phyloP scores from a whole-genome alignment of 805 yeast species.

The Candida sithepensis region DNA sequence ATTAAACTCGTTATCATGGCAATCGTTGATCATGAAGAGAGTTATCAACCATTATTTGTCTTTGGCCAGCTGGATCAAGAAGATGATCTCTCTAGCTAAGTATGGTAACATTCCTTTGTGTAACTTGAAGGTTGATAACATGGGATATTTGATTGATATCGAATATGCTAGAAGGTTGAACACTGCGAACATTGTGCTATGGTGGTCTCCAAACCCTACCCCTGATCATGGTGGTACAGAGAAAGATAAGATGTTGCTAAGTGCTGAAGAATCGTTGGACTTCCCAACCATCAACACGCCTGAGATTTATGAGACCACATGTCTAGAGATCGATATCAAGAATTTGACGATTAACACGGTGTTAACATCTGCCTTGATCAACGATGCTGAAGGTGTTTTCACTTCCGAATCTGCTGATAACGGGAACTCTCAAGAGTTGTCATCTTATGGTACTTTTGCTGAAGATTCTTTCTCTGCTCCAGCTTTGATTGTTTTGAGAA shows the following conservation, averaged over 20 bases:
- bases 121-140: constrained; percentile 73
- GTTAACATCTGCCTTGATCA: constrained; percentile 75
- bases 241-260: constrained; percentile 45
- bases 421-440: constrained; percentile 16
- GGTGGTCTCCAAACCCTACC: constrained; percentile 86
- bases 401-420: constrained; percentile 45
- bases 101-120: constrained; percentile 85
- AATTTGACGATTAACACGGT: constrained; percentile 85
- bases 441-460: constrained; percentile 46
- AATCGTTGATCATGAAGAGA: constrained; percentile 57
- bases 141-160: constrained; percentile 78
- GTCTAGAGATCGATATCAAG: constrained; percentile 71
- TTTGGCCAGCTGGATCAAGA: constrained; percentile 67
- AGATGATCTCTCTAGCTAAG: constrained; percentile 59
- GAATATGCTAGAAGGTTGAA: constrained; percentile 76
- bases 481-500: constrained; percentile 66
- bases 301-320: constrained; percentile 73
- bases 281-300: constrained; percentile 75
- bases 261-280: constrained; percentile 51
- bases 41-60: constrained; percentile 69
- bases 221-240: constrained; percentile 87
- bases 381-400: constrained; percentile 86
- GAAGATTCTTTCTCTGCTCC: constrained; percentile 80
- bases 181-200: constrained; percentile 65
- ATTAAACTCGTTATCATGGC: constrained; percentile 82